Evolutionary conservation across 1,139 yeast genomes (phyloP).

Genomic region (Yamadazyma friedrichii): DNA sequence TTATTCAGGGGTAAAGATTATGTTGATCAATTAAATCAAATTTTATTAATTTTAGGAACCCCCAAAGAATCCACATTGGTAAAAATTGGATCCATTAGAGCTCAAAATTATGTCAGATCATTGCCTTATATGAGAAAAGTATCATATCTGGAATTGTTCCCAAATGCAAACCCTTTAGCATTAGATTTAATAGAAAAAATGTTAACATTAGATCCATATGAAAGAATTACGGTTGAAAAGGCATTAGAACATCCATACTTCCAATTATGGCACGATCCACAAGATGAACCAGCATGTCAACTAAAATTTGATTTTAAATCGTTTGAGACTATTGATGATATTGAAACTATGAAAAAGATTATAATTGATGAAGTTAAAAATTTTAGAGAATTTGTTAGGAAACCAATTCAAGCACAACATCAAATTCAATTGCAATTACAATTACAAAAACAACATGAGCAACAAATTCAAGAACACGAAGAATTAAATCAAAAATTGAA

Average conservation of each 20-base stretch:
- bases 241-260: conserved; percentile 90
- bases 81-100: conserved; percentile 84
- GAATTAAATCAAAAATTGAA: no score
- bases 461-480: conserved; percentile 40
- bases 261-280: conserved; percentile 93
- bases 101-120: conserved; percentile 88
- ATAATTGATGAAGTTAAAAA: conserved; percentile 78
- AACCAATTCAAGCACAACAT: conserved; percentile 69
- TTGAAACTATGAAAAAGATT: conserved; percentile 71
- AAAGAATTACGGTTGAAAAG: conserved; percentile 83
- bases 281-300: conserved; percentile 87
- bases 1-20: conserved; percentile 92
- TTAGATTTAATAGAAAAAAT: conserved; percentile 77
- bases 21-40: conserved; percentile 91
- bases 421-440: conserved; percentile 43
- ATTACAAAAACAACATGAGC: conserved; percentile 31
- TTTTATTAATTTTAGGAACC: conserved; percentile 81
- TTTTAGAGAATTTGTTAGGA: conserved; percentile 79
- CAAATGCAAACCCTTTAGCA: conserved; percentile 84
- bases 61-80: conserved; percentile 82
- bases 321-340: conserved; percentile 84
- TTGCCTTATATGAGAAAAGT: conserved; percentile 81
- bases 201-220: conserved; percentile 85
- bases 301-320: conserved; percentile 78
- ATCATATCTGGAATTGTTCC: conserved; percentile 72